Evolutionary conservation across 306 rosid genomes (phyloP).

Genomic region (Begonia loranthoides): DNA sequence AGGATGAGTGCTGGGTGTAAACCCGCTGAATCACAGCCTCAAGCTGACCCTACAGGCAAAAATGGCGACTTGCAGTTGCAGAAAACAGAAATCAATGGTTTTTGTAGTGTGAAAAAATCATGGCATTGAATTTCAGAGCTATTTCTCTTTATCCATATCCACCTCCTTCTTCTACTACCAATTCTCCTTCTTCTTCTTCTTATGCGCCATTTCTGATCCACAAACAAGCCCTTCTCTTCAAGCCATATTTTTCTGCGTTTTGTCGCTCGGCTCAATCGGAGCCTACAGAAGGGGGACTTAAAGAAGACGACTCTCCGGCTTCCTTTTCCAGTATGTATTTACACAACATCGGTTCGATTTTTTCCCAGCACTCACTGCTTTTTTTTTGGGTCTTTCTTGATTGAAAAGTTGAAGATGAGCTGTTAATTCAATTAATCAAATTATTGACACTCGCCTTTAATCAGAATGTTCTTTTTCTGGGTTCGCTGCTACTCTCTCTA

Average conservation of each 20-base stretch:
- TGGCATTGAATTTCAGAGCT: conserved; percentile 51
- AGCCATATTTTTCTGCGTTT: conserved; percentile 11
- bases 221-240: conserved; percentile 25
- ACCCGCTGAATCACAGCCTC: background rate
- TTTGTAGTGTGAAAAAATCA: conserved; percentile 8
- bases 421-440: too few species aligned
- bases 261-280: conserved; percentile 43
- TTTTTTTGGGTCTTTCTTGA: background rate
- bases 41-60: too few species aligned
- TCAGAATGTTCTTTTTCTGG: too few species aligned
- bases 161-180: conserved; percentile 2
- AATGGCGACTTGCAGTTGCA: background rate
- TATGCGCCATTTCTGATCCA: conserved; percentile 18
- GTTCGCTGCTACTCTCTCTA: background rate
- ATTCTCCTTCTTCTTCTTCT: conserved; percentile 9
- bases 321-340: conserved; percentile 34
- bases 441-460: too few species aligned
- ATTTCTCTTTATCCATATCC: conserved; percentile 34
- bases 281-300: conserved; percentile 32
- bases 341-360: background rate
- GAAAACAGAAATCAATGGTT: background rate
- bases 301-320: conserved; percentile 33
- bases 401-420: background rate
- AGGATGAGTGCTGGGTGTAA: too few species aligned
- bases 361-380: background rate